Base-by-base conservation (phyloP, 139 green algal genomes). In the Axilococcus clingmanii region DNA sequence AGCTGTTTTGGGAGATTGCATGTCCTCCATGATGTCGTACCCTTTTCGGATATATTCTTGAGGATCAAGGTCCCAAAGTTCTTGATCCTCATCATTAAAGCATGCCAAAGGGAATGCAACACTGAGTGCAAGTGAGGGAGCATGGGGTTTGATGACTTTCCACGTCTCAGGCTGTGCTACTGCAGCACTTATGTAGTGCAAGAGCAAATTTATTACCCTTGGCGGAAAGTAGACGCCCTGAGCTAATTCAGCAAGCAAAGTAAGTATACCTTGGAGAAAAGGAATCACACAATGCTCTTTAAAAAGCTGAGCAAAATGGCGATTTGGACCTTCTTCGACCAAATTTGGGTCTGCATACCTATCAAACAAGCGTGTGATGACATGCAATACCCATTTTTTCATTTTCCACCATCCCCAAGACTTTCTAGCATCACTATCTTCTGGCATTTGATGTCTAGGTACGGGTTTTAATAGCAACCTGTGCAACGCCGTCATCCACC, bases 11-110 rank as follows among this genome's bases (percentile, higher is more conserved):
- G 82, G 65, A 34, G 66, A 82, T 71, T 94, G 94, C 66, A 98
- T 92, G 59, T 98, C 91, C 66, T 98, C 89, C 44, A 98, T 77
- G 57, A 98, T 86, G 77, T 98, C 91, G 62, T 94, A 92, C 1
- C 86, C 84, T 82, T 96, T 96, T 40, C 91, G 59, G 7, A 98
- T 84, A 69, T 94, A 98, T 71, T 98, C 91, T 36, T 94, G 78
- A 6, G 91, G 91, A 79, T 98, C 88, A 9, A 97, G 83, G 32
- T 62, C 41, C 88, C 91, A 97, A 45, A 98, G 80, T 68, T 83
- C 58, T 3, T 60, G 69, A 59, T 98, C 91, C 40, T 85, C 72
- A 11, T 93, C 79, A 60, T 80, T 71, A 62, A 96, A 97, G 57
- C 81, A 94, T 56, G 94, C 62, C 28, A 94, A 61, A 14, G 87